These are phyloP conservation scores for Hypoxylon sp. DNA, from an alignment of 2,329 filamentous ascomycete genomes.

Conservation along the genomic window DNA sequence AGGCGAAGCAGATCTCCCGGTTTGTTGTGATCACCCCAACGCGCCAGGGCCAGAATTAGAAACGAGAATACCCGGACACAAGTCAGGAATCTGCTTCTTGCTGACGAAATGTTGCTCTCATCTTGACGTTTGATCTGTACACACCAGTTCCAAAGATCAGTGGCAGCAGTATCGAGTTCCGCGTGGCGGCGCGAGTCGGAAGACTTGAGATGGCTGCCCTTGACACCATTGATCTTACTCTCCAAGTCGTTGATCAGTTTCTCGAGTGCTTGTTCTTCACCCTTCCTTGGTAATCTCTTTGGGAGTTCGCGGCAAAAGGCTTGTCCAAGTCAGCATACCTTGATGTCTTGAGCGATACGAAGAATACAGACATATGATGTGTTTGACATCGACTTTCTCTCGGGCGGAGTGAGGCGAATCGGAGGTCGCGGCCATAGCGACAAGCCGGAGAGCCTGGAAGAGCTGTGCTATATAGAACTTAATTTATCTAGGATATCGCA, in stretches of 20 bases:
- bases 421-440: constrained; percentile 32
- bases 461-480: constrained; percentile 3
- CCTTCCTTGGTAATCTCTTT: constrained; percentile 47
- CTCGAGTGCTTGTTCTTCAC: constrained; percentile 45
- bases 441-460: not conserved
- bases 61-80: constrained; percentile 71
- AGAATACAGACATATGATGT: constrained; percentile 50
- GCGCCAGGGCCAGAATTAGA: constrained; percentile 72
- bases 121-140: constrained; percentile 62
- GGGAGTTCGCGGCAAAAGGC: constrained; percentile 49
- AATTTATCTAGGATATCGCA: constrained; percentile 24
- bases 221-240: constrained; percentile 53
- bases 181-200: constrained; percentile 52
- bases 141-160: constrained; percentile 75
- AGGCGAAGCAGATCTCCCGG: constrained; percentile 65
- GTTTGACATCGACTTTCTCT: constrained; percentile 50
- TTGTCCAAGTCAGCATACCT: constrained; percentile 35
- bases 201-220: constrained; percentile 51
- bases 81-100: constrained; percentile 53
- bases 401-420: constrained; percentile 42
- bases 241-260: constrained; percentile 58
- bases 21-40: constrained; percentile 50
- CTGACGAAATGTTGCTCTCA: constrained; percentile 38
- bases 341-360: constrained; percentile 13
- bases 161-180: constrained; percentile 68